Percentiles rank a stretch among this genome's conserved stretches.
Evolutionary conservation across 306 rosid genomes (phyloP).

Genomic region (Vigna mungo): DNA sequence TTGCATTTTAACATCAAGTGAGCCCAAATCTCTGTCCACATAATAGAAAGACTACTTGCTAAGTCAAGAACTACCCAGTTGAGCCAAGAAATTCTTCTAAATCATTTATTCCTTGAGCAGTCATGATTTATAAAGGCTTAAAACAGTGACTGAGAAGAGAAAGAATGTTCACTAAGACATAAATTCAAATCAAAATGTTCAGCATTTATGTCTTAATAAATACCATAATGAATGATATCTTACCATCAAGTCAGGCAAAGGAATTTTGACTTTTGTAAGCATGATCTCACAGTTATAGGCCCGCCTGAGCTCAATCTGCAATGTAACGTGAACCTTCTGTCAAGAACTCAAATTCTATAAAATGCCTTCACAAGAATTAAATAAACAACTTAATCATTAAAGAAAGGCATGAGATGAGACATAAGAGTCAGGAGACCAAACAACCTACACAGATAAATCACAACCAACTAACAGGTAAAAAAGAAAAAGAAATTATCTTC

Average conservation of each 20-base stretch:
- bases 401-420: slow-evolving; percentile 28
- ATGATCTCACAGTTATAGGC: slow-evolving; percentile 99
- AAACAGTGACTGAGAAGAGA: not conserved
- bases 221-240: slow-evolving; percentile 46
- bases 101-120: slow-evolving; percentile 19
- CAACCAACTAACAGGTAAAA: slow-evolving; percentile 32
- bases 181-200: slow-evolving; percentile 41
- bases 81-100: not conserved
- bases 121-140: slow-evolving; percentile 23
- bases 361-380: slow-evolving; percentile 15
- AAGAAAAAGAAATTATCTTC: slow-evolving; percentile 14
- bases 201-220: slow-evolving; percentile 30
- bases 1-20: slow-evolving; percentile 23
- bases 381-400: slow-evolving; percentile 19
- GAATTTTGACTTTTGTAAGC: slow-evolving; percentile 96
- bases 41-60: slow-evolving; percentile 8
- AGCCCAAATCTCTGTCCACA: not conserved
- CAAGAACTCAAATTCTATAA: slow-evolving; percentile 39
- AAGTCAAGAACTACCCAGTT: not conserved
- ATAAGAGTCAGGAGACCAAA: slow-evolving; percentile 25
- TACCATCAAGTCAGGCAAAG: slow-evolving; percentile 94
- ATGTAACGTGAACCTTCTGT: slow-evolving; percentile 37
- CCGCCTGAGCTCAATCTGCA: slow-evolving; percentile 96
- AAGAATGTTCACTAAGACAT: slow-evolving; percentile 19
- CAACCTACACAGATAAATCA: slow-evolving; percentile 3